Percentiles rank a stretch among this genome's conserved stretches.
These are phyloP conservation scores for Porphyridium purpureum DNA, from an alignment of 23 red algal genomes.

Conservation along the genomic window DNA sequence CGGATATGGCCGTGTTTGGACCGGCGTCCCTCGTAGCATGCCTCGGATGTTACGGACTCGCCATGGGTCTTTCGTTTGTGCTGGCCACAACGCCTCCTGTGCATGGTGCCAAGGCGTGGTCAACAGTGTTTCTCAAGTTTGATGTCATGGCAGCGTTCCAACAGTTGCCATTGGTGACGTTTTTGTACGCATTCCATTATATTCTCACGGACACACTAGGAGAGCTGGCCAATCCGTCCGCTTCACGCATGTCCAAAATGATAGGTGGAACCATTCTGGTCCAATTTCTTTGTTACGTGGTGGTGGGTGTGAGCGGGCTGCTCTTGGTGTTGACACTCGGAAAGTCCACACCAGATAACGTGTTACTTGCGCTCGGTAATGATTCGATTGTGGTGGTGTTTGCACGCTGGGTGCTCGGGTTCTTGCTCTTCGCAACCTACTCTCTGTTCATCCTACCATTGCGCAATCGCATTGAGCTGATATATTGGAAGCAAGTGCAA, in stretches of 20 bases:
- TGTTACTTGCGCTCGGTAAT: constrained; percentile 19
- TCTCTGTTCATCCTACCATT: constrained; percentile 71
- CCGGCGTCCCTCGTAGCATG: constrained; percentile 36
- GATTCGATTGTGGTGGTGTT: constrained; percentile 27
- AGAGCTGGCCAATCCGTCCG: constrained; percentile 37
- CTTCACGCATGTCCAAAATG: constrained; percentile 21
- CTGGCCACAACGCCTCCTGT: neutral
- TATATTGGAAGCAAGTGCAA: constrained; percentile 12
- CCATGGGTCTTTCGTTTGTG: constrained; percentile 34
- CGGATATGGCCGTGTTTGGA: constrained; percentile 33
- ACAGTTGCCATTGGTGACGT: constrained; percentile 51
- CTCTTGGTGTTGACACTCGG: constrained; percentile 21
- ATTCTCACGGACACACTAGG: constrained; percentile 55
- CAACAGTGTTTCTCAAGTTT: constrained; percentile 1
- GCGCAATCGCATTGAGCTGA: constrained; percentile 32
- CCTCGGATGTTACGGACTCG: constrained; percentile 43
- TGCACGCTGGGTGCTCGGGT: constrained; percentile 39
- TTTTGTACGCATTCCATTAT: constrained; percentile 61
- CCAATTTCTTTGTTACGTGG: constrained; percentile 44
- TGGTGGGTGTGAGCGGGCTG: constrained; percentile 29
- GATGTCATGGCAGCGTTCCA: constrained; percentile 9
- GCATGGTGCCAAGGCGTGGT: neutral
- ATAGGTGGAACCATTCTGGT: constrained; percentile 19
- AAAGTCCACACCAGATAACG: constrained; percentile 23
- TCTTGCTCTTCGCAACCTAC: constrained; percentile 43